Conservation (phyloP, 495 filamentous ascomycete genomes). For the Penicillium herquei region DNA sequence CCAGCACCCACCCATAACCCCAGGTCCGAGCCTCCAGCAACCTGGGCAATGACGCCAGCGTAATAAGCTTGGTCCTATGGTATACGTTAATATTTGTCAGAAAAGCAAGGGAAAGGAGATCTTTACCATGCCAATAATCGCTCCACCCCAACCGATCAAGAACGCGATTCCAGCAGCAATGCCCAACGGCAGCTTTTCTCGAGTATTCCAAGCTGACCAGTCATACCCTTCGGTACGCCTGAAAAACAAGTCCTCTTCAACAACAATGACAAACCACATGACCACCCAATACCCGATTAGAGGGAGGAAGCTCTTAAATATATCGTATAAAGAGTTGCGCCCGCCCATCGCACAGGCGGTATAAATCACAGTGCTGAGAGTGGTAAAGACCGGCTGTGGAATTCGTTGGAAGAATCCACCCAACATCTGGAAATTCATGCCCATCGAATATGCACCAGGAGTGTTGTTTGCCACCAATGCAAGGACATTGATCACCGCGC, state of each 20-base stretch:
- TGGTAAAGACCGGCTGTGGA: constrained; percentile 66
- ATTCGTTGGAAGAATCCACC: constrained; percentile 59
- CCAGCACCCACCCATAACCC: constrained; percentile 44
- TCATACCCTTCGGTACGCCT: constrained; percentile 35
- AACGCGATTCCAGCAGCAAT: constrained; percentile 47
- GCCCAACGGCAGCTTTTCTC: constrained; percentile 40
- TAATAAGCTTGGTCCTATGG: constrained; percentile 47
- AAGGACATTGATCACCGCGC: constrained; percentile 64
- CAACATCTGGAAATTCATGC: constrained; percentile 72
- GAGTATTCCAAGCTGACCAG: constrained; percentile 48
- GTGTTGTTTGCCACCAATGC: constrained; percentile 70
- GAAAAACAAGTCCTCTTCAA: constrained; percentile 48
- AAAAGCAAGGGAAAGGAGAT: neutral
- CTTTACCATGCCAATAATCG: constrained; percentile 49
- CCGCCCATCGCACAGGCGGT: constrained; percentile 50
- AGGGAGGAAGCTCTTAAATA: constrained; percentile 49
- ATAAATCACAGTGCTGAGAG: constrained; percentile 41
- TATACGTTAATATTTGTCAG: neutral
- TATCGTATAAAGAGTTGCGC: constrained; percentile 42
- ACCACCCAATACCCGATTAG: constrained; percentile 53
- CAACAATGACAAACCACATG: constrained; percentile 43
- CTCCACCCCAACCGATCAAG: constrained; percentile 49
- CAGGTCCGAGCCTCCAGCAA: constrained; percentile 38
- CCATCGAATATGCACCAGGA: constrained; percentile 68
- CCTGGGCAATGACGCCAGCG: constrained; percentile 42